A percentile compares a stretch with the other conserved stretches of the same genome.
phyloP scores from a whole-genome alignment of 2,329 filamentous ascomycete genomes.

The Penicillium sp. region DNA sequence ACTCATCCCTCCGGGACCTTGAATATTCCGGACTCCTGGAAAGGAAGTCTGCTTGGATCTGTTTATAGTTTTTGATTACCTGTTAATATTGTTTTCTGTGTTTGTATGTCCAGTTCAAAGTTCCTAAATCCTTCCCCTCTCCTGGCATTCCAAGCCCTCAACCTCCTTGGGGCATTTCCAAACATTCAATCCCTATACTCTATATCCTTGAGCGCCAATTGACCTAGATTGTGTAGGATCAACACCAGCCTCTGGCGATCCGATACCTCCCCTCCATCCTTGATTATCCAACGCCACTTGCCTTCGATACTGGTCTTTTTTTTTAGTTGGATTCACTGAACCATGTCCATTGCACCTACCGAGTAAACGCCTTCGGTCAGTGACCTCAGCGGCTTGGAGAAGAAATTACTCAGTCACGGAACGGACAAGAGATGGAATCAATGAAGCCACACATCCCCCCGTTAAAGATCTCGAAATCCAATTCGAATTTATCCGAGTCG shows the following conservation, averaged over 20 bases:
- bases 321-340: conserved; percentile 10
- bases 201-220: conserved; percentile 20
- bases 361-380: conserved; percentile 31
- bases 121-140: conserved; percentile 16
- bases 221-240: conserved; percentile 22
- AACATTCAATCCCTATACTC: conserved; percentile 15
- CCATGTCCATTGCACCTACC: conserved; percentile 28
- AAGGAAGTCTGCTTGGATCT: conserved; percentile 15
- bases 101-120: conserved; percentile 14
- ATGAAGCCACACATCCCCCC: conserved; percentile 37
- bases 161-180: conserved; percentile 28
- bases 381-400: conserved; percentile 25
- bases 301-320: background rate
- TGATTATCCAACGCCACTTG: conserved; percentile 11
- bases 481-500: conserved; percentile 22
- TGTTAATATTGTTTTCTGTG: conserved; percentile 7
- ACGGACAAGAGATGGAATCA: conserved; percentile 29
- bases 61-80: conserved; percentile 25
- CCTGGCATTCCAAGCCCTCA: conserved; percentile 29
- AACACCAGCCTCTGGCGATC: conserved; percentile 21
- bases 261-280: conserved; percentile 12
- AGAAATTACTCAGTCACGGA: conserved; percentile 1
- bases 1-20: conserved; percentile 13
- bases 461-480: conserved; percentile 37
- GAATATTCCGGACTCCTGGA: conserved; percentile 16